phyloP scores from a whole-genome alignment of 1,284 basidiomycete genomes.

The Rhodotorula sp. region DNA sequence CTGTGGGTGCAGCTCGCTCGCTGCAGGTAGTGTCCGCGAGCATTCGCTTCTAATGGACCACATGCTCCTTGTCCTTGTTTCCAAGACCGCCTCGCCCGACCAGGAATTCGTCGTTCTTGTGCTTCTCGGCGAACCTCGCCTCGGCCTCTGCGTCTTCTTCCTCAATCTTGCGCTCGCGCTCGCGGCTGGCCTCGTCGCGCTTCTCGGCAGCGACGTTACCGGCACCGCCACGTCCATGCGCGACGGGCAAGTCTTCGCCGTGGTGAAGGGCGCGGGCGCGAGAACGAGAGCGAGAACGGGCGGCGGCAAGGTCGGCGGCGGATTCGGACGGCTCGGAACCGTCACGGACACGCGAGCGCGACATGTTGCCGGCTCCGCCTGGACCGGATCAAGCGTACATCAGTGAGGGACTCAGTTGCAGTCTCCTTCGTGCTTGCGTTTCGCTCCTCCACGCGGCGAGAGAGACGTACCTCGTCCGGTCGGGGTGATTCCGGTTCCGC shows the following conservation, averaged over 20 bases:
- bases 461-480: conserved; percentile 23
- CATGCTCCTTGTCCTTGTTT: conserved; percentile 15
- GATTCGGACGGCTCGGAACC: conserved; percentile 15
- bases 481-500: conserved; percentile 12
- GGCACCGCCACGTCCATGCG: conserved; percentile 28
- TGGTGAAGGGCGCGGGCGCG: conserved; percentile 27
- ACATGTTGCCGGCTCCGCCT: conserved; percentile 42
- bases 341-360: conserved; percentile 34
- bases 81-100: conserved; percentile 32
- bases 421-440: no score
- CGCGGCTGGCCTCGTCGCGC: conserved; percentile 2
- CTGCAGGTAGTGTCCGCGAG: neutral
- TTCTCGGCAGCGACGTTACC: conserved; percentile 27
- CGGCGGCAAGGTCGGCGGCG: conserved; percentile 21
- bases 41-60: neutral
- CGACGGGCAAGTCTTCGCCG: conserved; percentile 29
- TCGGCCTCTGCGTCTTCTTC: conserved; percentile 20
- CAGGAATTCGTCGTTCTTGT: conserved; percentile 17
- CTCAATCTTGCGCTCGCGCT: conserved; percentile 10
- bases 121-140: conserved; percentile 20
- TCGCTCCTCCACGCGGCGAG: neutral
- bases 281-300: conserved; percentile 34
- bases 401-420: no score
- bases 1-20: neutral
- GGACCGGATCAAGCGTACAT: neutral